phyloP scores from a whole-genome alignment of 225 moss, liverwort and hornwort genomes.

The Pseudisothecium myosuroides region DNA sequence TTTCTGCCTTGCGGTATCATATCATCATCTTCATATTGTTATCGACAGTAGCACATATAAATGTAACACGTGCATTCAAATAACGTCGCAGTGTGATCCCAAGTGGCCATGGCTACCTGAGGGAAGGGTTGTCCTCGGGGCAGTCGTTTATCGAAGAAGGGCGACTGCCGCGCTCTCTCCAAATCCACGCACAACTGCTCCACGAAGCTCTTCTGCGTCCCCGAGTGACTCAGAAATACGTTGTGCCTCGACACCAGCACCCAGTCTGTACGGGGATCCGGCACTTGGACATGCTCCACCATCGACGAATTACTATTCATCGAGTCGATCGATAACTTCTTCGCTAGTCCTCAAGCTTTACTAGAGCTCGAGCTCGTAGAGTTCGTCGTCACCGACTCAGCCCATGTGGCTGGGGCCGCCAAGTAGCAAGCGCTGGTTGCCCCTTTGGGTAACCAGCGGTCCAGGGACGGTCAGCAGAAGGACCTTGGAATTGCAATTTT shows the following conservation, averaged over 20 bases:
- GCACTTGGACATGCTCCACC: neutral
- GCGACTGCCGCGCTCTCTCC: neutral
- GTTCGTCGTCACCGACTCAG: neutral
- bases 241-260: neutral
- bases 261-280: neutral
- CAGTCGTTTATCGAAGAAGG: conserved; percentile 6
- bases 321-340: neutral
- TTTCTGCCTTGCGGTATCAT: neutral
- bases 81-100: neutral
- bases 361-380: neutral
- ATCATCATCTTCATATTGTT: neutral
- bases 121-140: neutral
- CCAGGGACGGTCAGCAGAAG: neutral
- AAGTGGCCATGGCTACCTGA: neutral
- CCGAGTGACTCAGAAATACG: neutral
- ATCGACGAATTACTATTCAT: neutral
- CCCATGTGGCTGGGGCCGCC: neutral
- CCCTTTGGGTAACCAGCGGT: neutral
- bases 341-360: too few species aligned
- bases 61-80: neutral
- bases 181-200: conserved; percentile 4
- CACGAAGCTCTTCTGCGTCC: conserved; percentile 1
- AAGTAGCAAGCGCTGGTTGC: neutral
- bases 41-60: neutral
- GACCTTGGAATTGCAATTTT: neutral